These are phyloP conservation scores for Cryphonectria parasitica DNA, from an alignment of 2,329 filamentous ascomycete genomes.

Conservation along the genomic window DNA sequence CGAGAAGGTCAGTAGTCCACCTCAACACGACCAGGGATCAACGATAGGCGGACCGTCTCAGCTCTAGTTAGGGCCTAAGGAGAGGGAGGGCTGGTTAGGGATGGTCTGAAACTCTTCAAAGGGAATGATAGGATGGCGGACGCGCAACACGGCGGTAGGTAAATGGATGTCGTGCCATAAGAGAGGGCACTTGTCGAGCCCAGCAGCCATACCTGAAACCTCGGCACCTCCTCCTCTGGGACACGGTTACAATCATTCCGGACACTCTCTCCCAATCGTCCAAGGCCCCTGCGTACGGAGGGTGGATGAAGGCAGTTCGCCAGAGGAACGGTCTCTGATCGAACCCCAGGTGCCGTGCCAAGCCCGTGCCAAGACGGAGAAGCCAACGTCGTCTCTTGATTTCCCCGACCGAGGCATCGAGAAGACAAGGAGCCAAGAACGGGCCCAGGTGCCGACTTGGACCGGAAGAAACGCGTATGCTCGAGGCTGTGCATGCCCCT, in stretches of 20 bases:
- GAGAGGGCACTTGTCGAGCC: background rate
- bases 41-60: background rate
- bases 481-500: background rate
- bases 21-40: background rate
- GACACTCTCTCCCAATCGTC: background rate
- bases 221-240: background rate
- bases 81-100: background rate
- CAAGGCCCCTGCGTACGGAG: background rate
- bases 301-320: background rate
- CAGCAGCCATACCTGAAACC: slow-evolving; percentile 1
- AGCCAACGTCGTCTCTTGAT: slow-evolving; percentile 15
- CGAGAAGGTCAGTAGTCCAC: background rate
- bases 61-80: background rate
- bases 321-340: background rate
- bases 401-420: background rate
- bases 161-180: background rate
- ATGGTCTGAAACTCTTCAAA: background rate
- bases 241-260: background rate
- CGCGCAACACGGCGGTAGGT: background rate
- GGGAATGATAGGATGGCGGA: background rate
- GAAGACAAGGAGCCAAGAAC: background rate
- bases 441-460: background rate
- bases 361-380: slow-evolving; percentile 22
- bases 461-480: slow-evolving; percentile 1
- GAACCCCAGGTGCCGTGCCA: slow-evolving; percentile 4